Base-by-base conservation (phyloP, 2,329 filamentous ascomycete genomes). In the Mycosphaerelloides madeirae region DNA sequence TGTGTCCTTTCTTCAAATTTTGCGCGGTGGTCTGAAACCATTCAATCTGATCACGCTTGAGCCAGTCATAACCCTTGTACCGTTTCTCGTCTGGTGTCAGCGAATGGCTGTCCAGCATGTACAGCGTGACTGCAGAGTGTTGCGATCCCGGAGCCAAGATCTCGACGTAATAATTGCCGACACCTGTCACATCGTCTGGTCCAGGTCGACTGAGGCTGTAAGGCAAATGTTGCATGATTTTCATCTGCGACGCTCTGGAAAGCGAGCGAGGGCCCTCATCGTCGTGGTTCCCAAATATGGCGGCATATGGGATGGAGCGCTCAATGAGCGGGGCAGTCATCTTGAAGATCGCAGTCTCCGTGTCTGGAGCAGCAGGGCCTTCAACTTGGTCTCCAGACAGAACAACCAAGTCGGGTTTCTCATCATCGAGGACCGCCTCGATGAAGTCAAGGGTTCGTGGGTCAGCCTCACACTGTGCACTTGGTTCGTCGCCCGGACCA, bases 211-310 rank as follows among this genome's bases (percentile, higher is more conserved):
- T 89, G 15, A 98, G 76, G 1, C 89, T 96, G 66, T 87, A 96
- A 0, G 93, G 93, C 1, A 98, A 76, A 1, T 83, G 81, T 64
- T 95, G 83, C 57, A 95, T 81, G 12, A 98, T 75, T 3, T 81
- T 75, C 90, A 98, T 97, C 60, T 93, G 84, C 2, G 80, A 79
- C 3, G 78, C 72, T 44, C 93, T 84, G 13, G 83, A 80, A 53
- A 96, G 77, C 16, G 58, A 56, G 8, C 52, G 49, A 9, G 45
- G 37, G 28, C 84, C 83, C 72, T 97, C 91, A 59, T 97, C 91
- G 61, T 98, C 93, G 66, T 98, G 93, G 65, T 98, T 98, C 44
- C 93, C 93, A 61, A 97, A 96, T 48, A 98, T 97, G 49, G 84
- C 83, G 13, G 89, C 87, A 60, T 94, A 97, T 0, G 93, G 93